Conservation (phyloP, 495 filamentous ascomycete genomes). For the Penicillium cinerascens region DNA sequence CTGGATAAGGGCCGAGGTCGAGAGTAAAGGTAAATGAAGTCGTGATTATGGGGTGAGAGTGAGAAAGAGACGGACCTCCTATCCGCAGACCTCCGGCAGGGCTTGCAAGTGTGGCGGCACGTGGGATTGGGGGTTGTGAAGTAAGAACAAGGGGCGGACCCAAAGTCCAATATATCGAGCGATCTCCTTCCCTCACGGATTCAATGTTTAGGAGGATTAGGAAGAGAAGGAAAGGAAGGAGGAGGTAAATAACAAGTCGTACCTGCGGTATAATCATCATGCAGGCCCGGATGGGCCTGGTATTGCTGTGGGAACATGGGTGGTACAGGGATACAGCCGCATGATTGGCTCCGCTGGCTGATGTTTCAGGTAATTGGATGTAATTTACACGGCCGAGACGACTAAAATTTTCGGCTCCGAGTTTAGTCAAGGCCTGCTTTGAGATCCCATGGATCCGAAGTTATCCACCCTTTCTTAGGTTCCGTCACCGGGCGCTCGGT, state of each 20-base stretch:
- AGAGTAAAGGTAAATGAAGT: neutral
- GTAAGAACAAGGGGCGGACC: slow-evolving; percentile 5
- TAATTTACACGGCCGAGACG: neutral
- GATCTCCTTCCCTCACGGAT: neutral
- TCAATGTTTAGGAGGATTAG: neutral
- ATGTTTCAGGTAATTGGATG: neutral
- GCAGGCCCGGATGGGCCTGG: neutral
- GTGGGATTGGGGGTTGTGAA: slow-evolving; percentile 20
- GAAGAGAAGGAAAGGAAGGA: slow-evolving; percentile 2
- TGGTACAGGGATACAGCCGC: neutral
- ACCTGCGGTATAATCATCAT: slow-evolving; percentile 12
- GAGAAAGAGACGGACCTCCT: slow-evolving; percentile 16
- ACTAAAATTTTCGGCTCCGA: neutral
- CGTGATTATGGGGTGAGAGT: neutral
- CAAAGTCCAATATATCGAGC: slow-evolving; percentile 5
- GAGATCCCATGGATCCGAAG: neutral
- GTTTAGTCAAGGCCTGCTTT: neutral
- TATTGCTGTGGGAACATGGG: neutral
- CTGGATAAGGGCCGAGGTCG: neutral
- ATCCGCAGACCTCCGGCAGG: slow-evolving; percentile 28
- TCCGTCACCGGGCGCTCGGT: neutral
- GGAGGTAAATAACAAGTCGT: slow-evolving; percentile 1
- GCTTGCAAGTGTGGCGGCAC: slow-evolving; percentile 19
- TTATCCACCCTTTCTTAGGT: neutral
- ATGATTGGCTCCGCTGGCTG: neutral